These are phyloP conservation scores for Iberis pinnata DNA, from an alignment of 345 rosid species.

Conservation along the genomic window DNA sequence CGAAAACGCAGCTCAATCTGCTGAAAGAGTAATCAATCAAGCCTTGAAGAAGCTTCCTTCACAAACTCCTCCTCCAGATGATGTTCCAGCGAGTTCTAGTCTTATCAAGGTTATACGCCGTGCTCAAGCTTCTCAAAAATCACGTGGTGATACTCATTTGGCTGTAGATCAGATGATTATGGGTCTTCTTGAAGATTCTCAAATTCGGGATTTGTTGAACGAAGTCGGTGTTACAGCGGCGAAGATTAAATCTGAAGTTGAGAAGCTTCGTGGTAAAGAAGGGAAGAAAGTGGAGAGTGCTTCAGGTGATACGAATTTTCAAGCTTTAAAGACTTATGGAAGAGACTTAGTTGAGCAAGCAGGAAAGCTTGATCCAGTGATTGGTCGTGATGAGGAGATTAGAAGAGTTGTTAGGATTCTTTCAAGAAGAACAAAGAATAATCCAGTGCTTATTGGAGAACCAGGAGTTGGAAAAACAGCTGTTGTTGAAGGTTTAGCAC, in stretches of 20 bases:
- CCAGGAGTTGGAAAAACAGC: constrained; percentile 97
- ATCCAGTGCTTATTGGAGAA: constrained; percentile 89
- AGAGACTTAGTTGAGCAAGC: constrained; percentile 89
- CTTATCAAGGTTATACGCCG: constrained; percentile 62
- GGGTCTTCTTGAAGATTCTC: constrained; percentile 86
- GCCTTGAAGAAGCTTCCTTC: constrained; percentile 73
- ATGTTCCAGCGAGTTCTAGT: constrained; percentile 62
- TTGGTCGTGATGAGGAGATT: constrained; percentile 87
- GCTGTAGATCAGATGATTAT: constrained; percentile 74
- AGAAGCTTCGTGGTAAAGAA: constrained; percentile 82
- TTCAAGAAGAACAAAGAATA: constrained; percentile 85
- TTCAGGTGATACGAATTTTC: constrained; percentile 63
- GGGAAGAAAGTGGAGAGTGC: constrained; percentile 91
- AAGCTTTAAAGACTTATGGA: constrained; percentile 85
- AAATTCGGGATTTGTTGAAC: constrained; percentile 52
- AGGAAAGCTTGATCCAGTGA: constrained; percentile 89
- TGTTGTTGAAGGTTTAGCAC: constrained; percentile 91
- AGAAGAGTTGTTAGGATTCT: constrained; percentile 75
- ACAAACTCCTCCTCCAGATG: constrained; percentile 73
- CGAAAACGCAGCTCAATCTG: constrained; percentile 51
- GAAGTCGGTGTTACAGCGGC: constrained; percentile 58
- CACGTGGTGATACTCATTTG: constrained; percentile 57
- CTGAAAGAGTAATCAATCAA: constrained; percentile 57
- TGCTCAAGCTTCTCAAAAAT: constrained; percentile 68
- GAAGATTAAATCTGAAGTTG: constrained; percentile 60